A percentile compares a stretch with the other conserved stretches of the same genome.
These are phyloP conservation scores for Sergeia podlipaevii DNA, from an alignment of 208 protist species.

Conservation along the genomic window DNA sequence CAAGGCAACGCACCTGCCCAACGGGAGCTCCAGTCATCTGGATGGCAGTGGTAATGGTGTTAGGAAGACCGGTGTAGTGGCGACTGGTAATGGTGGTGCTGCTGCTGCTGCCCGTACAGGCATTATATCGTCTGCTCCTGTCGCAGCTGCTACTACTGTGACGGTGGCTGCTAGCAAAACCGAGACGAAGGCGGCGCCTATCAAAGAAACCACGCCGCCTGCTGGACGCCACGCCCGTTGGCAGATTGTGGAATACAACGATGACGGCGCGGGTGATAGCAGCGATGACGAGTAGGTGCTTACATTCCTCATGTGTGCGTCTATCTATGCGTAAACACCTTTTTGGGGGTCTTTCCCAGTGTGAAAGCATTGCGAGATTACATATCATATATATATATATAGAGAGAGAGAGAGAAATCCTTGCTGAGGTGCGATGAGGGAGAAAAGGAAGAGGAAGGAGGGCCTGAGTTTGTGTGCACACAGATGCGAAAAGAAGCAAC, in stretches of 20 bases:
- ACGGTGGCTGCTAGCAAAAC: background rate
- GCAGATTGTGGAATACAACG: conserved; percentile 81
- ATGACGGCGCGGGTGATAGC: conserved; percentile 18
- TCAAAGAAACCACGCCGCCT: conserved; percentile 21
- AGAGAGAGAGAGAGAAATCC: too few relatives aligned
- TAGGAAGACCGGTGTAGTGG: background rate
- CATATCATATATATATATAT: too few relatives aligned
- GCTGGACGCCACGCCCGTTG: conserved; percentile 37
- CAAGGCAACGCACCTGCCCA: too few relatives aligned
- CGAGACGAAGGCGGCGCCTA: background rate
- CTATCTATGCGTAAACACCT: background rate
- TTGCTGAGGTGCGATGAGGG: too few relatives aligned
- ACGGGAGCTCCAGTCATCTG: too few relatives aligned
- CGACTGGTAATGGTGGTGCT: background rate
- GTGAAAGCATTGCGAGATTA: too few relatives aligned
- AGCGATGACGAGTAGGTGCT: conserved; percentile 12
- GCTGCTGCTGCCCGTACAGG: background rate
- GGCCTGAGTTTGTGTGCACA: too few relatives aligned
- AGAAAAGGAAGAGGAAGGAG: too few relatives aligned
- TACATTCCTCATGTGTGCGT: background rate
- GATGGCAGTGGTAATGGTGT: too few relatives aligned
- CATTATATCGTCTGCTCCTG: background rate
- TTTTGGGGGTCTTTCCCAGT: too few relatives aligned
- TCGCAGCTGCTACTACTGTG: background rate
- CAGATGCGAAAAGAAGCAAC: too few relatives aligned